These are phyloP conservation scores for Sonneratia caseolaris DNA, from an alignment of 345 rosid genomes.

Conservation along the genomic window DNA sequence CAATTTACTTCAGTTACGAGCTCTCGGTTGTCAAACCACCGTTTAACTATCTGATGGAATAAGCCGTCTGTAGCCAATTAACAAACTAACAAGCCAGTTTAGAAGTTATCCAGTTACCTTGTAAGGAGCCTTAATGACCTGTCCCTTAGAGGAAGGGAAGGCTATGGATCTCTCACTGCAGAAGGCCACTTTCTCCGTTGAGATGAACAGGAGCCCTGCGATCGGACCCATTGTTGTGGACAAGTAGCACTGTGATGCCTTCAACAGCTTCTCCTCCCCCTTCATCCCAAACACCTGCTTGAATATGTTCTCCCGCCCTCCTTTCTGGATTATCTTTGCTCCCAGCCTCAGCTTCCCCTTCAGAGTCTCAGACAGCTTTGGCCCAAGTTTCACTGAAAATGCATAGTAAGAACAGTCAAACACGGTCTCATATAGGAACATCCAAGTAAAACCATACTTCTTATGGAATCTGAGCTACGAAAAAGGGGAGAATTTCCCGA, in stretches of 20 bases:
- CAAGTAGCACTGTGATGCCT: slow-evolving; percentile 41
- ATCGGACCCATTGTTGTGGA: slow-evolving; percentile 37
- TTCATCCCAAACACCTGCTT: slow-evolving; percentile 21
- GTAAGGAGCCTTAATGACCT: slow-evolving; percentile 14
- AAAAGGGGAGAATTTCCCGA: too few species aligned
- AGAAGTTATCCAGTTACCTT: slow-evolving; percentile 12
- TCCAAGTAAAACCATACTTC: background rate
- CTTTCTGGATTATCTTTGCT: slow-evolving; percentile 27
- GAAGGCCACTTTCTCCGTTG: slow-evolving; percentile 27
- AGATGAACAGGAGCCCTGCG: slow-evolving; percentile 34
- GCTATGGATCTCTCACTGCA: slow-evolving; percentile 26
- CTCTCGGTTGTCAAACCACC: background rate
- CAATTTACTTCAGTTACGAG: background rate
- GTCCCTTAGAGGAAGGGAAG: slow-evolving; percentile 13
- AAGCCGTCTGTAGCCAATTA: background rate
- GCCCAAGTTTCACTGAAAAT: slow-evolving; percentile 25
- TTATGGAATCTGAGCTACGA: too few species aligned
- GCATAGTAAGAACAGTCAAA: background rate
- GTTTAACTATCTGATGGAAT: background rate
- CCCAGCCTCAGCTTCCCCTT: slow-evolving; percentile 35
- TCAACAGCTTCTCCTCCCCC: slow-evolving; percentile 31
- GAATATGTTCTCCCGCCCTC: slow-evolving; percentile 34
- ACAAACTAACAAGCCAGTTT: background rate
- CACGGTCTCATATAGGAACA: background rate
- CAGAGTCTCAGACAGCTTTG: slow-evolving; percentile 27